Evolutionary conservation across 495 filamentous ascomycete species (phyloP).

Genomic region (Lineolata rhizophorae): DNA sequence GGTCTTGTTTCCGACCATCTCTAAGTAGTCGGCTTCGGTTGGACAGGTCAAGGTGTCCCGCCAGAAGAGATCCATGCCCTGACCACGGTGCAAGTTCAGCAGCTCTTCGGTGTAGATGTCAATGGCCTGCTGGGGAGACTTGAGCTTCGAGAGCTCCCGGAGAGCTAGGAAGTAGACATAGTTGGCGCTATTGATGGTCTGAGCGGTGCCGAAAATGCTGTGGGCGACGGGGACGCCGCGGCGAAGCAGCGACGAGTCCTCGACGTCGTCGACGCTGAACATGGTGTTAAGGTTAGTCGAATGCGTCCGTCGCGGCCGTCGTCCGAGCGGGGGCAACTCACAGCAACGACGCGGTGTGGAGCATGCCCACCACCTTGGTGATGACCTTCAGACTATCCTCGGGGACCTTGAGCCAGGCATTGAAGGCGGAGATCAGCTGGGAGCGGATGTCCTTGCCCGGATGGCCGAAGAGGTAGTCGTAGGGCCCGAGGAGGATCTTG

Average conservation of each 20-base stretch:
- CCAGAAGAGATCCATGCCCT: slow-evolving; percentile 98
- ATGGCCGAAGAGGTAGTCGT: slow-evolving; percentile 63
- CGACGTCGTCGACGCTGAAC: slow-evolving; percentile 48
- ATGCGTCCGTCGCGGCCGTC: no score
- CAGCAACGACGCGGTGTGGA: slow-evolving; percentile 82
- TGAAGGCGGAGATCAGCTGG: slow-evolving; percentile 74
- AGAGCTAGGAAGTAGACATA: slow-evolving; percentile 90
- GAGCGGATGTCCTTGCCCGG: slow-evolving; percentile 85
- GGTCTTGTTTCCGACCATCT: slow-evolving; percentile 98
- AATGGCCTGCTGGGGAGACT: slow-evolving; percentile 40
- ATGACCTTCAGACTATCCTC: slow-evolving; percentile 55
- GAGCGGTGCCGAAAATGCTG: slow-evolving; percentile 81
- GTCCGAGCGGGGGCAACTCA: no score
- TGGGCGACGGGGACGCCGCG: slow-evolving; percentile 85
- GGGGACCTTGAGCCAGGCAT: slow-evolving; percentile 75
- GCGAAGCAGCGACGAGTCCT: slow-evolving; percentile 56
- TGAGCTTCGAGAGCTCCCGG: slow-evolving; percentile 45
- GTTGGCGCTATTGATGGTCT: slow-evolving; percentile 94
- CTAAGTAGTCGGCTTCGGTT: slow-evolving; percentile 87
- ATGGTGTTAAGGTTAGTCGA: no score
- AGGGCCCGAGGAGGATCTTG: slow-evolving; percentile 61
- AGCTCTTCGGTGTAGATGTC: slow-evolving; percentile 75
- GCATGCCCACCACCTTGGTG: slow-evolving; percentile 72
- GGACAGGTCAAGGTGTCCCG: slow-evolving; percentile 83
- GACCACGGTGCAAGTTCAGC: slow-evolving; percentile 81